phyloP scores from a whole-genome alignment of 1,139 yeast species.

The Nadsonia commutata region DNA sequence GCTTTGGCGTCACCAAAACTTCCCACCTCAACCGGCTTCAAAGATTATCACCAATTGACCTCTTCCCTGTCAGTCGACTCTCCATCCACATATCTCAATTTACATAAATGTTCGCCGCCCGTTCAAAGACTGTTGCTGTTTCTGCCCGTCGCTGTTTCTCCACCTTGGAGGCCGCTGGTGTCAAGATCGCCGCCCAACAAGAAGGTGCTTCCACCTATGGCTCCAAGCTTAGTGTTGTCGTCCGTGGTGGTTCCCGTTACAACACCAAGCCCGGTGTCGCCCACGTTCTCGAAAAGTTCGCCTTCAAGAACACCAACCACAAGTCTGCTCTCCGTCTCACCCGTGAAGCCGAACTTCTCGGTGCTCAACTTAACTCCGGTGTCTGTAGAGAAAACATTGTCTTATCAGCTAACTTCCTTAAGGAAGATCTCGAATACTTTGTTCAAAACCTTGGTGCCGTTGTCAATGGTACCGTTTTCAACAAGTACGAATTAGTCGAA shows the following conservation, averaged over 20 bases:
- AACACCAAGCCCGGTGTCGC: slow-evolving; percentile 62
- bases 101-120: slow-evolving; percentile 5
- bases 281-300: slow-evolving; percentile 72
- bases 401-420: slow-evolving; percentile 68
- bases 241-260: slow-evolving; percentile 78
- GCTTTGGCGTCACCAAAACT: not conserved
- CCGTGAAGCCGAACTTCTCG: slow-evolving; percentile 89
- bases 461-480: slow-evolving; percentile 56
- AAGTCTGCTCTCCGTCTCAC: slow-evolving; percentile 87
- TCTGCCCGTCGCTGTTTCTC: slow-evolving; percentile 16
- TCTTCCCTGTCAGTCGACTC: not conserved
- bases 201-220: slow-evolving; percentile 36
- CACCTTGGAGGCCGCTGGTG: slow-evolving; percentile 21
- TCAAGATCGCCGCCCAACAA: slow-evolving; percentile 29
- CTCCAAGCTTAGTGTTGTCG: slow-evolving; percentile 63
- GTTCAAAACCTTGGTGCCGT: slow-evolving; percentile 78
- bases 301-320: slow-evolving; percentile 64
- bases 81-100: not conserved
- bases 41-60: not conserved
- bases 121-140: slow-evolving; percentile 4
- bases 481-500: slow-evolving; percentile 64
- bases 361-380: slow-evolving; percentile 57
- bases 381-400: slow-evolving; percentile 78
- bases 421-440: slow-evolving; percentile 81
- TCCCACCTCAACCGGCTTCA: not conserved